A percentile compares a stretch with the other conserved stretches of the same genome.
Evolutionary conservation across 805 yeast genomes (phyloP).

Genomic region (Scheffersomyces amazonensis): DNA sequence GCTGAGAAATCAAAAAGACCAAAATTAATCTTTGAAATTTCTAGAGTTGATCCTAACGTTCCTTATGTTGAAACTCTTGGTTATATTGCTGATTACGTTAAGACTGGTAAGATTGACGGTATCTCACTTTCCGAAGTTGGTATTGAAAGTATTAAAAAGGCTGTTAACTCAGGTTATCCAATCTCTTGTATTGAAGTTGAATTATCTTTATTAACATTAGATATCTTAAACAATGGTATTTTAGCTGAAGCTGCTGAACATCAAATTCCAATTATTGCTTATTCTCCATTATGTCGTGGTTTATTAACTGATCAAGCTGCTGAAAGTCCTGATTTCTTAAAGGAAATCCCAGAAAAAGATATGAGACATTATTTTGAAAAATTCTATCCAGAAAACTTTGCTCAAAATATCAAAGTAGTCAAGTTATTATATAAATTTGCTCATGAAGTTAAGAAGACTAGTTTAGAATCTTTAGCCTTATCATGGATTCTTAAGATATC

Average conservation of each 20-base stretch:
- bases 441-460: slow-evolving; percentile 39
- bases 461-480: slow-evolving; percentile 53
- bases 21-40: slow-evolving; percentile 57
- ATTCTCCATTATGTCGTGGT: slow-evolving; percentile 84
- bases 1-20: slow-evolving; percentile 26
- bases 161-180: slow-evolving; percentile 52
- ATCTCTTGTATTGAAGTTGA: slow-evolving; percentile 76
- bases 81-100: slow-evolving; percentile 55
- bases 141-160: slow-evolving; percentile 55
- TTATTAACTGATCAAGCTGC: slow-evolving; percentile 63
- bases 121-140: slow-evolving; percentile 74
- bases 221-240: slow-evolving; percentile 60
- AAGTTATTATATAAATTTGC: slow-evolving; percentile 50
- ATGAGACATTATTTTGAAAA: slow-evolving; percentile 50
- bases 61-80: slow-evolving; percentile 60
- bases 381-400: slow-evolving; percentile 56
- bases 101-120: slow-evolving; percentile 64
- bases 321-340: slow-evolving; percentile 26
- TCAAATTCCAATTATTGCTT: slow-evolving; percentile 67
- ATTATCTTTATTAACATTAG: slow-evolving; percentile 67
- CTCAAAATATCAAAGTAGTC: slow-evolving; percentile 50
- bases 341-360: slow-evolving; percentile 57
- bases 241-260: slow-evolving; percentile 55
- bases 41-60: slow-evolving; percentile 60
- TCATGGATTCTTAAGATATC: slow-evolving; percentile 57